Evolutionary conservation across 495 filamentous ascomycete genomes (phyloP).

Genomic region (Lasiosphaeria ovina): DNA sequence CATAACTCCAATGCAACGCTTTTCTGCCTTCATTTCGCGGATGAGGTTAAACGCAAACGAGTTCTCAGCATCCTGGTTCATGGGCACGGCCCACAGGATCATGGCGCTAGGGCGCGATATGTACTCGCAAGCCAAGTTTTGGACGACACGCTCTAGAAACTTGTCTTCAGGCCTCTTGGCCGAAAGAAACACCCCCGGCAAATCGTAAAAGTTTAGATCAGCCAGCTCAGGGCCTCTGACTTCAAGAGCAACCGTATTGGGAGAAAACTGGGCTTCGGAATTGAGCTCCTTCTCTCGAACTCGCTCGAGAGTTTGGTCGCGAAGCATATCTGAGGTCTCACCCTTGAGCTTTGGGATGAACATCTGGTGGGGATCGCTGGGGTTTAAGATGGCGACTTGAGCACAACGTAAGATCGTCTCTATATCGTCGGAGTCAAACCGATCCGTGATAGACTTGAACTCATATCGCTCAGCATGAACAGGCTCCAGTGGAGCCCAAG

Average conservation of each 20-base stretch:
- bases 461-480: slow-evolving; percentile 29
- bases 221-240: slow-evolving; percentile 68
- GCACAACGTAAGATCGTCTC: slow-evolving; percentile 62
- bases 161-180: slow-evolving; percentile 57
- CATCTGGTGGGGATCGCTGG: slow-evolving; percentile 38
- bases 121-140: slow-evolving; percentile 66
- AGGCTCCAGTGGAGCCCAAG: slow-evolving; percentile 35
- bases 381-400: slow-evolving; percentile 71
- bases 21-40: slow-evolving; percentile 52
- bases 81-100: slow-evolving; percentile 70
- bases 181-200: slow-evolving; percentile 75
- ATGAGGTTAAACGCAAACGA: slow-evolving; percentile 67
- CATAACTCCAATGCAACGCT: slow-evolving; percentile 70
- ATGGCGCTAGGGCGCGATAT: slow-evolving; percentile 63
- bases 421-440: slow-evolving; percentile 46
- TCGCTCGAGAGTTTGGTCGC: slow-evolving; percentile 20
- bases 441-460: slow-evolving; percentile 45
- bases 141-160: slow-evolving; percentile 65
- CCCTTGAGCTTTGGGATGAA: slow-evolving; percentile 47
- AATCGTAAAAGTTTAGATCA: slow-evolving; percentile 73
- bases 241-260: slow-evolving; percentile 72
- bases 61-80: slow-evolving; percentile 70
- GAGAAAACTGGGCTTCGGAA: slow-evolving; percentile 64
- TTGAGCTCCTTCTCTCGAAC: slow-evolving; percentile 33
- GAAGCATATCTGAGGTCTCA: slow-evolving; percentile 32